These are phyloP conservation scores for Carex scoparia DNA, from an alignment of 176 grass and related monocot species.

Conservation along the genomic window DNA sequence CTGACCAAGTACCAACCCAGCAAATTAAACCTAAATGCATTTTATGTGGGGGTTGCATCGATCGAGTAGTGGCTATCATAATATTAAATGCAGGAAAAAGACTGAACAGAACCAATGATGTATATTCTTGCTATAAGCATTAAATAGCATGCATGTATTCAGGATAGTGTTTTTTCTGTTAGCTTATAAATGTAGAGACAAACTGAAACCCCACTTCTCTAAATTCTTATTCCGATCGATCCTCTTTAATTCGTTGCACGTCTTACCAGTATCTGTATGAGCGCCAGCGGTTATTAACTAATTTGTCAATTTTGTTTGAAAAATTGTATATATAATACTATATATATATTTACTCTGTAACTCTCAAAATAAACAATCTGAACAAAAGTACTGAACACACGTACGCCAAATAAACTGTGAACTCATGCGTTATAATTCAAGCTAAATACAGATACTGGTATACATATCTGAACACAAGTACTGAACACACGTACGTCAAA, in stretches of 20 bases:
- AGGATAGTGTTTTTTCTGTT: slow-evolving; percentile 28
- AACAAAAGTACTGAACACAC: no score
- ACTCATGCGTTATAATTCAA: no score
- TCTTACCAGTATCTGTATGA: slow-evolving; percentile 10
- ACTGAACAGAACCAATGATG: slow-evolving; percentile 55
- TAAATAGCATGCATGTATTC: slow-evolving; percentile 30
- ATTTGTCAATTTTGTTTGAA: no score
- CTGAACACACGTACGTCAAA: no score
- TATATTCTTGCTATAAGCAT: slow-evolving; percentile 46
- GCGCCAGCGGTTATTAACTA: neutral
- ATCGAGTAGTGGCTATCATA: slow-evolving; percentile 73
- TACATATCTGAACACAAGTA: no score
- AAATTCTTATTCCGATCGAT: slow-evolving; percentile 21
- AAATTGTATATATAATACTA: no score
- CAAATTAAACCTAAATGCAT: slow-evolving; percentile 1
- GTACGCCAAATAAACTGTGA: no score
- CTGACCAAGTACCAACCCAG: neutral
- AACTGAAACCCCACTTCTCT: slow-evolving; percentile 21
- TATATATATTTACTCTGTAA: no score
- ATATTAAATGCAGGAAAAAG: slow-evolving; percentile 57
- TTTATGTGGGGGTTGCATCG: slow-evolving; percentile 22
- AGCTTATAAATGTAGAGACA: slow-evolving; percentile 5
- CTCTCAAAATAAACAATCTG: no score
- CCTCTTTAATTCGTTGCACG: neutral
- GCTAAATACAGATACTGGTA: no score